Evolutionary conservation across 1,284 basidiomycete genomes (phyloP).

Genomic region (Puccinia coronata): DNA sequence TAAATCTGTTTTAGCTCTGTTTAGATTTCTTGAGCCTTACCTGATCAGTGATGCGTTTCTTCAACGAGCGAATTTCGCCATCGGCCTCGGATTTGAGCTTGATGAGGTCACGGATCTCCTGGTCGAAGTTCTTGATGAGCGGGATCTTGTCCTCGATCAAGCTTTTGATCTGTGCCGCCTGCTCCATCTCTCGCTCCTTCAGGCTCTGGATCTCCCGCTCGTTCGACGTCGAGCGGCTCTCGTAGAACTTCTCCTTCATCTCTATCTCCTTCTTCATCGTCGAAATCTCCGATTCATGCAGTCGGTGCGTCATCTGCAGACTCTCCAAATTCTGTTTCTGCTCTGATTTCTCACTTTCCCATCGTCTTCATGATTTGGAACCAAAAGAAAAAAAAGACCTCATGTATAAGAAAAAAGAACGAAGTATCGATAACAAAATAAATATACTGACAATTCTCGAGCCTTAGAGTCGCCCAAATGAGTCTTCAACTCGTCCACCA

Average conservation of each 20-base stretch:
- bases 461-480: slow-evolving; percentile 1
- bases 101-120: slow-evolving; percentile 22
- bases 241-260: slow-evolving; percentile 9
- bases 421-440: neutral
- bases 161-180: slow-evolving; percentile 10
- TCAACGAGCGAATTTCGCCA: slow-evolving; percentile 28
- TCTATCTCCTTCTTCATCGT: slow-evolving; percentile 10
- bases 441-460: slow-evolving; percentile 37
- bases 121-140: slow-evolving; percentile 27
- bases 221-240: neutral
- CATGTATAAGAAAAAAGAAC: neutral
- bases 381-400: neutral
- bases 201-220: slow-evolving; percentile 8
- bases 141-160: slow-evolving; percentile 20
- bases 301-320: neutral
- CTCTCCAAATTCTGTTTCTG: slow-evolving; percentile 11
- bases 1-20: too few relatives aligned
- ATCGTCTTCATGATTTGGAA: neutral
- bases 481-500: slow-evolving; percentile 1
- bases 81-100: slow-evolving; percentile 15
- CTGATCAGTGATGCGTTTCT: slow-evolving; percentile 32
- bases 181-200: slow-evolving; percentile 8
- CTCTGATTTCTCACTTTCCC: slow-evolving; percentile 19
- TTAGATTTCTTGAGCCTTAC: neutral
- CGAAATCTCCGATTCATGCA: slow-evolving; percentile 7